Conservation (phyloP, 345 rosid species). For the Cardiospermum halicacabum region DNA sequence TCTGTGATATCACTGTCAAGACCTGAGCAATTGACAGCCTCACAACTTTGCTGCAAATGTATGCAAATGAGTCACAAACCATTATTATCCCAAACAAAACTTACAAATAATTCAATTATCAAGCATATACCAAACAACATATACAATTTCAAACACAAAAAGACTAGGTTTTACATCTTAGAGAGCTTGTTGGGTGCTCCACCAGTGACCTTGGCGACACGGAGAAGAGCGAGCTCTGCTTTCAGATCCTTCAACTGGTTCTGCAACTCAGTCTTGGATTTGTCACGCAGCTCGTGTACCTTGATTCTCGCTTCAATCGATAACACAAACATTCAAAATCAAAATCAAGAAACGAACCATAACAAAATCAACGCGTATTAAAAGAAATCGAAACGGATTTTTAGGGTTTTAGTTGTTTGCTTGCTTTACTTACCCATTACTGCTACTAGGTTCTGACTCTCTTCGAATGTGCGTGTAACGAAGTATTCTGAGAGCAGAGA, state of each 20-base stretch:
- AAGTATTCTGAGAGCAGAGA: background rate
- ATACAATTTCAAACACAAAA: background rate
- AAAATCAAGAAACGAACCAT: background rate
- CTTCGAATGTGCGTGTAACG: background rate
- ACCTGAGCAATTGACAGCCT: constrained; percentile 53
- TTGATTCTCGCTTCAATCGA: constrained; percentile 40
- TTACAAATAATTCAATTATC: background rate
- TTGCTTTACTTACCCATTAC: constrained; percentile 19
- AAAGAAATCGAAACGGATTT: background rate
- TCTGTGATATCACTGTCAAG: constrained; percentile 45
- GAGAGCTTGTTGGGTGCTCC: constrained; percentile 70
- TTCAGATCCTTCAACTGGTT: constrained; percentile 46
- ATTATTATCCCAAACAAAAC: background rate
- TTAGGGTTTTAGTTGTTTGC: background rate
- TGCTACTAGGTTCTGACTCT: constrained; percentile 8
- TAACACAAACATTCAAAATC: background rate
- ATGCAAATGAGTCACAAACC: constrained; percentile 14
- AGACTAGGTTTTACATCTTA: constrained; percentile 37
- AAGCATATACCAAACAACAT: background rate
- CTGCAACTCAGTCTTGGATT: constrained; percentile 42
- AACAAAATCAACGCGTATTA: too few species aligned
- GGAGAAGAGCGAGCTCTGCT: constrained; percentile 58
- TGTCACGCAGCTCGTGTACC: constrained; percentile 55
- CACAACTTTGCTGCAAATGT: constrained; percentile 40
- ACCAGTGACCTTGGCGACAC: constrained; percentile 64